Base-by-base conservation (phyloP, 2,329 filamentous ascomycete species). In the Chaetomiaceae sp. region DNA sequence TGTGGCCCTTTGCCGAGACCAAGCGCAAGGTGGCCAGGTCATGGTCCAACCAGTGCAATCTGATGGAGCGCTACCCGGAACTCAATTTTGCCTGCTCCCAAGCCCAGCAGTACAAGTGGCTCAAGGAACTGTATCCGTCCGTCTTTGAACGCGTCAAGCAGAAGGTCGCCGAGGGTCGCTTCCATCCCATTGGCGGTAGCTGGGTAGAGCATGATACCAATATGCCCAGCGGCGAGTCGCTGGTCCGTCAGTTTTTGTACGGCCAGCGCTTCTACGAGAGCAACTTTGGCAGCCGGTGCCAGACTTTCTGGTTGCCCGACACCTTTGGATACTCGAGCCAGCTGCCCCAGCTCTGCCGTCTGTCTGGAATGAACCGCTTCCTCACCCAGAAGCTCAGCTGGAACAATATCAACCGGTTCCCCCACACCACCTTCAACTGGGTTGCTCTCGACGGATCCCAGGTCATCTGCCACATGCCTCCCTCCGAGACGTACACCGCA, bases 121-220 rank as follows among this genome's bases (percentile, higher is more conserved):
- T 97, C 25, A 90, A 97, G 71, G 74, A 87, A 60, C 76, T 89
- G 58, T 99, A 99, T 65, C 92, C 93, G 0, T 83, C 83, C 35
- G 86, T 89, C 2, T 97, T 89, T 66, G 86, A 95, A 60, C 85
- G 92, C 14, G 92, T 99, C 58, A 95, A 95, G 73, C 74, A 79
- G 49, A 95, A 96, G 77, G 86, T 97, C 54, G 89, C 89, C 68
- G 83, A 91, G 62, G 92, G 91, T 19, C 86, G 81, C 55, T 99
- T 99, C 68, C 89, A 96, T 59, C 91, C 91, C 13, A 92, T 99
- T 60, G 93, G 93, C 57, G 93, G 93, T 48, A 96, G 90, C 71
- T 99, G 93, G 93, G 92, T 99, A 14, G 93, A 99, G 66, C 93
- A 99, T 65, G 93, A 99, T 66, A 99, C 93, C 57, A 99, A 99